Evolutionary conservation across 2,329 filamentous ascomycete genomes (phyloP).

Genomic region (Ilyonectria mors-panacis): DNA sequence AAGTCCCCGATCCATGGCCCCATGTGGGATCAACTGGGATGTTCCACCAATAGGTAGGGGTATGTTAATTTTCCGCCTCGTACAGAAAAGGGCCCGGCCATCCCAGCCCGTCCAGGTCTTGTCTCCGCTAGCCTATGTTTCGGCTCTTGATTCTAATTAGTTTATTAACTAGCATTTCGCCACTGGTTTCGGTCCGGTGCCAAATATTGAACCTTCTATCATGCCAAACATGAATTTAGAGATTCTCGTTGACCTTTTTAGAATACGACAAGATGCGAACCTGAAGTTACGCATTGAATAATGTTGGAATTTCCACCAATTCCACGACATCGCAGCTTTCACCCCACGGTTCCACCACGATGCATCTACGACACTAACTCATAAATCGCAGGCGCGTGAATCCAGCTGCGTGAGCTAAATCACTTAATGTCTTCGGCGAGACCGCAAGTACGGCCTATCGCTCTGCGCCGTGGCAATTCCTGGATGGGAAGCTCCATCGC

Average conservation of each 20-base stretch:
- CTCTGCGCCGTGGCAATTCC: not conserved
- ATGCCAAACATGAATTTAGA: too few species aligned
- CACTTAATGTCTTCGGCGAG: not conserved
- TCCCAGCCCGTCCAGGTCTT: not conserved
- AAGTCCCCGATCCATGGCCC: not conserved
- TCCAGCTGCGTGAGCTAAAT: not conserved
- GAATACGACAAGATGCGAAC: too few species aligned
- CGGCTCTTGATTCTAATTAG: not conserved
- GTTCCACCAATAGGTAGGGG: conserved; percentile 16
- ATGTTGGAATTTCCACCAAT: too few species aligned
- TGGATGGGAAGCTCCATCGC: not conserved
- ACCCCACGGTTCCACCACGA: too few species aligned
- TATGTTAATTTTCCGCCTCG: conserved; percentile 7
- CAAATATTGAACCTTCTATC: too few species aligned
- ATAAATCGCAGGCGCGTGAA: not conserved
- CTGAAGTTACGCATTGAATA: too few species aligned
- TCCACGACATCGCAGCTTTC: too few species aligned
- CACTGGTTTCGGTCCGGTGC: too few species aligned
- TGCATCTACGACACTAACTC: too few species aligned
- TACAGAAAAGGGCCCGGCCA: not conserved
- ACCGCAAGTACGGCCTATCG: not conserved
- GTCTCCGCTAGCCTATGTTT: not conserved
- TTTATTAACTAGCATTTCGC: not conserved
- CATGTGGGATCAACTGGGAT: not conserved
- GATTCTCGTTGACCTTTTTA: too few species aligned